Evolutionary conservation across 1,139 yeast species (phyloP), one percentile per base, ranked within the genome.

Genomic region (Kodamaea sp.): DNA sequence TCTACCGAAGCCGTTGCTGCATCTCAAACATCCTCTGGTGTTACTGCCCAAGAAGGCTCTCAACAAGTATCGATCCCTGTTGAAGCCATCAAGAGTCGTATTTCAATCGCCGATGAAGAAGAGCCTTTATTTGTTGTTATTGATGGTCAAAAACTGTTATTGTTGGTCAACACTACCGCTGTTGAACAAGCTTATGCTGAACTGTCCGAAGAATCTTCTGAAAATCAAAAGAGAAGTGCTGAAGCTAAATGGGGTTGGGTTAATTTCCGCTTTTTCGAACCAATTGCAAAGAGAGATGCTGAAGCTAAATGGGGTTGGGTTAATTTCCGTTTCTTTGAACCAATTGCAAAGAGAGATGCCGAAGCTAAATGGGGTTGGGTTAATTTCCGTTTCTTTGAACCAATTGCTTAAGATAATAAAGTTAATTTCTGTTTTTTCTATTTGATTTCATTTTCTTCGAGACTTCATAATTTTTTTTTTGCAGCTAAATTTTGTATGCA

Each of bases 81-180:
- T 8, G 49, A 52, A 27, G 53, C 59, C 12, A 40, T 54, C 32
- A 35, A 36, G 26, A 47, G 43, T 30, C 38, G 39, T 12, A 32
- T 41, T 24, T 40, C 44, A 3, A 37, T 54, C 27, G 29, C 48
- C 7, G 44, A 36, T 20, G 57, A 53, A 22, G 44, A 47, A 22
- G 51, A 40, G 8, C 52, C 55, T 1, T 34, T 54, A 22, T 43
- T 52, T n/a, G 42, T 45, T 27, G 47, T 43, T 7, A 25, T 43
- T 11, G 42, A 52, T 30, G 57, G 55, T 10, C 46, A 50, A 29
- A 48, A 44, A 33, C 45, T 43, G 12, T 41, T 54, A 12, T 36
- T 53, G 29, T 35, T 53, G 29, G 48, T 54, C 39, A 54, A 54
- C 44, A 36, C 54, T 11, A 54, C 58, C 27, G 27, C 40, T 27